Percentiles rank a stretch among this genome's conserved stretches.
Conservation (phyloP, 139 green algal genomes). For the Tetradesmus lagerheimii region DNA sequence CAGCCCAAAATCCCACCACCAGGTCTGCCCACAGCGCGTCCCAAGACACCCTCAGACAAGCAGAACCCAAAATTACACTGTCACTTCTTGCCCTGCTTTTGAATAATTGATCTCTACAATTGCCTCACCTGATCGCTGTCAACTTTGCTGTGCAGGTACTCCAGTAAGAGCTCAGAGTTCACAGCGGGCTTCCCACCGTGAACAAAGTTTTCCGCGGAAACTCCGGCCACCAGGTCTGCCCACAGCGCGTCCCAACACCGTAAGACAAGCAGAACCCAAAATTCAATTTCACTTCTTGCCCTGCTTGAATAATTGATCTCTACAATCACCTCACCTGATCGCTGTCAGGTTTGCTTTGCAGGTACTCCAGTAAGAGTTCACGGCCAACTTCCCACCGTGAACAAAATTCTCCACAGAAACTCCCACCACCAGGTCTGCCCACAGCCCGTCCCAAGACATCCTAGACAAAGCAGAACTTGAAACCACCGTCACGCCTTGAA, state of each 20-base stretch:
- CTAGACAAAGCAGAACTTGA: too few relatives aligned
- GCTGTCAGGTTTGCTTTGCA: conserved; percentile 62
- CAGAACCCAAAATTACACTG: too few relatives aligned
- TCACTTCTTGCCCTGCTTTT: too few relatives aligned
- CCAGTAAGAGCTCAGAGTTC: conserved; percentile 31
- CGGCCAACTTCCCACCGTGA: conserved; percentile 42
- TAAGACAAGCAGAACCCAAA: too few relatives aligned
- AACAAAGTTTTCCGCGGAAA: conserved; percentile 66
- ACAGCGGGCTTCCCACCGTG: conserved; percentile 44
- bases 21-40: conserved; percentile 67
- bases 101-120: too few relatives aligned
- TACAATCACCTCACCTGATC: conserved; percentile 37
- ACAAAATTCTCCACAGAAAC: conserved; percentile 63
- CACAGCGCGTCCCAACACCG: conserved; percentile 71
- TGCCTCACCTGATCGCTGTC: conserved; percentile 21
- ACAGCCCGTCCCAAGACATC: conserved; percentile 69
- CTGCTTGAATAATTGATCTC: too few relatives aligned
- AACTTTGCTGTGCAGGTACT: conserved; percentile 54
- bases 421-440: conserved; percentile 60
- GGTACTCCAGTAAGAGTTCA: conserved; percentile 48
- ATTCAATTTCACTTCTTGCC: too few relatives aligned
- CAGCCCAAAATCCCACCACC: conserved; percentile 55
- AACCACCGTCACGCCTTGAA: too few relatives aligned
- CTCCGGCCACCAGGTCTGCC: conserved; percentile 60
- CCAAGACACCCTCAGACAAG: conserved; percentile 69